These are phyloP conservation scores for Boletus reticulatus DNA, from an alignment of 768 basidiomycete genomes.

Conservation along the genomic window DNA sequence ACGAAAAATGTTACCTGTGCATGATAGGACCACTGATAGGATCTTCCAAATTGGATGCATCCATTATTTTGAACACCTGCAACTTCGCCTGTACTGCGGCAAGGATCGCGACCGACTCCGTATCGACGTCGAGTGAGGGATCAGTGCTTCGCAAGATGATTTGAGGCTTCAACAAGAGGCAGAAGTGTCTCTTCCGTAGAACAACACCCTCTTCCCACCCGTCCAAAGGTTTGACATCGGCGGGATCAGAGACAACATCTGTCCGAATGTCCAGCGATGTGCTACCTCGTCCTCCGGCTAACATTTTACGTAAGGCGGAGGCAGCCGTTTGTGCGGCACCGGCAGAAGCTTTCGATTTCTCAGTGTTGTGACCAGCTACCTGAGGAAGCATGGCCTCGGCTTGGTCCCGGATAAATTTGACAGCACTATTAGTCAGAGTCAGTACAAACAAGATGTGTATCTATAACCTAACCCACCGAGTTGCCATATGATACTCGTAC, in stretches of 20 bases:
- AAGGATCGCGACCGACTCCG: conserved; percentile 62
- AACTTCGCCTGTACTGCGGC: conserved; percentile 80
- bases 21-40: conserved; percentile 83
- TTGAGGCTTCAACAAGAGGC: conserved; percentile 89
- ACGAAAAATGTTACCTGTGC: conserved; percentile 57
- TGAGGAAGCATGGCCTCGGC: conserved; percentile 42
- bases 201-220: conserved; percentile 76
- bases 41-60: conserved; percentile 74
- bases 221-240: conserved; percentile 54
- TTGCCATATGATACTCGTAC: conserved; percentile 87
- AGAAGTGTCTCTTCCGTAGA: conserved; percentile 70
- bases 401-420: conserved; percentile 87
- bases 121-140: conserved; percentile 28
- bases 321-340: conserved; percentile 67
- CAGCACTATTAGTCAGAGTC: conserved; percentile 47
- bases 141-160: conserved; percentile 71
- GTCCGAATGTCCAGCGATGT: conserved; percentile 40
- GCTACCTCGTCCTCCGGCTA: conserved; percentile 52
- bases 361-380: conserved; percentile 13
- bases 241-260: conserved; percentile 28
- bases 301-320: conserved; percentile 60
- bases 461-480: conserved; percentile 50
- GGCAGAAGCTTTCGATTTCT: conserved; percentile 30
- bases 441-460: conserved; percentile 4
- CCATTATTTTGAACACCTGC: conserved; percentile 78